Base-by-base conservation (phyloP, 305 asterid species). In the Solanum hybrid region DNA sequence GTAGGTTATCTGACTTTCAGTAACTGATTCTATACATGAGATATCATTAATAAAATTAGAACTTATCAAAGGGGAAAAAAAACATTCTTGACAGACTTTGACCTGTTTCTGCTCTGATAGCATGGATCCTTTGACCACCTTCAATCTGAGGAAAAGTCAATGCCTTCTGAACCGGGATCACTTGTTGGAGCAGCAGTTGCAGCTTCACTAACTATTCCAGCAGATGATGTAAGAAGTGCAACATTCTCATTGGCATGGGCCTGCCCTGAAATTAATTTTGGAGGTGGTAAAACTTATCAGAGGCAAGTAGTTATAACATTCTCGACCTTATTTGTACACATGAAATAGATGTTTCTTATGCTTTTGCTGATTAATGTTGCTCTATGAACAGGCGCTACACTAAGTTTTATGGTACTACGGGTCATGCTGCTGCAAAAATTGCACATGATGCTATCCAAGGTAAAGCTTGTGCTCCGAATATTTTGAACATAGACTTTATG, bases 181-280 rank as follows among this genome's bases (percentile, higher is more conserved):
- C 89, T 91, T 80, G 91, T 94, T 89, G 99, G 99, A 90, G 98
- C 98, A 20, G 99, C 99, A 42, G 89, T 98, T 91, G 98, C 99
- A 88, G 98, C 99, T 90, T 94, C 99, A 66, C 82, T 96, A 88
- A 93, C 95, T 76, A 90, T 98, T 92, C 98, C 98, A 88, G 93
- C 98, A 66, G 93, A 88, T 89, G 86, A 94, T 69, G 96, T 92
- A 87, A 92, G 89, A 88, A 95, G 94, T 42, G 95, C 95, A 79
- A 94, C 98, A 78, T 98, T 98, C 91, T 94, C 98, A 12, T 88
- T 98, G 92, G 95, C 97, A 87, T 98, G 99, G 99, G 98, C 96
- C 88, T 96, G 98, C 91, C 96, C 99, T 12, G 98, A 98, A 93
- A 91, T 98, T 86, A 94, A 86, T 91, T 98, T 96, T 91, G 88